These are phyloP conservation scores for Talaromyces piceae DNA, from an alignment of 2,329 filamentous ascomycete genomes.

Conservation along the genomic window DNA sequence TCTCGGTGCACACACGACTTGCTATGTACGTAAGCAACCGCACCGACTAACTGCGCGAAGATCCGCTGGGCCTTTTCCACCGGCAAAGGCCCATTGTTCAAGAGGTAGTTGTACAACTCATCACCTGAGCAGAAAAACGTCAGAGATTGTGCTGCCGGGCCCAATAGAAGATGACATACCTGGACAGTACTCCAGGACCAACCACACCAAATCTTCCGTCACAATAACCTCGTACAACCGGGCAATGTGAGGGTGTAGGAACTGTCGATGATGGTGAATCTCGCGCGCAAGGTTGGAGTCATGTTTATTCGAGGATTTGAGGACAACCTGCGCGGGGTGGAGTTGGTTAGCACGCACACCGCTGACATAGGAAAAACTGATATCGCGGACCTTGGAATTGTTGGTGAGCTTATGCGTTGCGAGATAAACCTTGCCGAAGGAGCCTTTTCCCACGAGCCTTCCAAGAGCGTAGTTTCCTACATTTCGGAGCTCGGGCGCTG, in stretches of 20 bases:
- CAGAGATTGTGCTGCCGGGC: constrained; percentile 4
- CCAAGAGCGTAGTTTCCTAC: constrained; percentile 95
- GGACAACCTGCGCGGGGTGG: constrained; percentile 90
- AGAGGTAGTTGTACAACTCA: constrained; percentile 93
- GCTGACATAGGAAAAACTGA: too few relatives aligned
- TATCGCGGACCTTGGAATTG: constrained; percentile 71
- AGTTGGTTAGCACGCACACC: too few relatives aligned
- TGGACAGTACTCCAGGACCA: constrained; percentile 92
- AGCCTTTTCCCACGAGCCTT: constrained; percentile 89
- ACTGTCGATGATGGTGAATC: constrained; percentile 97
- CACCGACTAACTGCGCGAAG: constrained; percentile 90
- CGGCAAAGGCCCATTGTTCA: constrained; percentile 76
- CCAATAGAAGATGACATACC: constrained; percentile 45
- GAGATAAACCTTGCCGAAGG: constrained; percentile 96
- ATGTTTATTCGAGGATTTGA: constrained; percentile 95
- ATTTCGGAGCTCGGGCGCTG: constrained; percentile 77
- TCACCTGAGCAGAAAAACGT: constrained; percentile 55
- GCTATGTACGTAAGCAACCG: constrained; percentile 89
- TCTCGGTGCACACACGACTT: constrained; percentile 96
- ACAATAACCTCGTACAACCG: constrained; percentile 97
- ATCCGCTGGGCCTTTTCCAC: constrained; percentile 87
- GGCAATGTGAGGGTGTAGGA: constrained; percentile 94
- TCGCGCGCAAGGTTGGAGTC: constrained; percentile 93
- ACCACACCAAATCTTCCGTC: constrained; percentile 89
- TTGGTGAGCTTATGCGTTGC: constrained; percentile 96